A percentile compares a stretch with the other conserved stretches of the same genome.
phyloP scores from a whole-genome alignment of 208 protist genomes.

The Leishmania turanica region DNA sequence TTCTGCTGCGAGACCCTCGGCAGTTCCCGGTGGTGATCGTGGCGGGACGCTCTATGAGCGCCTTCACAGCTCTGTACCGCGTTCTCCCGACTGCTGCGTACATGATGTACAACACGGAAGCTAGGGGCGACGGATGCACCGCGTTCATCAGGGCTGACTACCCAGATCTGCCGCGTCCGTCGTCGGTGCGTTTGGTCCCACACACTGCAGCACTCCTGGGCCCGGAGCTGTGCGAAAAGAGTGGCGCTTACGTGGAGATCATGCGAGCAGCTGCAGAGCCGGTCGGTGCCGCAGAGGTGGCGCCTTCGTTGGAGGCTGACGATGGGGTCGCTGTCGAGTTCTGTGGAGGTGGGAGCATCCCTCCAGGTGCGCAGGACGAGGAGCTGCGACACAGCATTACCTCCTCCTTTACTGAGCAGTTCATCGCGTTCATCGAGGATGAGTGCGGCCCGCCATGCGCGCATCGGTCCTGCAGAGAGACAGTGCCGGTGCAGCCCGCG shows the following conservation, averaged over 20 bases:
- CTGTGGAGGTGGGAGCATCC: background rate
- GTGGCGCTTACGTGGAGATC: slow-evolving; percentile 5
- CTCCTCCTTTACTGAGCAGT: slow-evolving; percentile 10
- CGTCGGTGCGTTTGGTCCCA: slow-evolving; percentile 33
- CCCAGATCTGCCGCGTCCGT: background rate
- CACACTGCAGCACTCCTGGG: slow-evolving; percentile 16
- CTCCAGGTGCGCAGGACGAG: background rate
- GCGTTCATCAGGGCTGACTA: background rate
- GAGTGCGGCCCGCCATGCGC: background rate
- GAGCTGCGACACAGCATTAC: background rate
- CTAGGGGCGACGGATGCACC: background rate
- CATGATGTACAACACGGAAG: background rate
- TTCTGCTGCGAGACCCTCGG: slow-evolving; percentile 1
- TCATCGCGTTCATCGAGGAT: background rate
- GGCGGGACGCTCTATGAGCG: slow-evolving; percentile 15
- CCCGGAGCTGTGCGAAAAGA: slow-evolving; percentile 6
- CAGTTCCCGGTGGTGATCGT: slow-evolving; percentile 29
- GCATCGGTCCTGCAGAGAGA: background rate
- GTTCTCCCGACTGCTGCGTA: slow-evolving; percentile 9
- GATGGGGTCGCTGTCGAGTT: background rate
- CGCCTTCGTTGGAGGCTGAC: background rate
- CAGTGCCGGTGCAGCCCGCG: background rate
- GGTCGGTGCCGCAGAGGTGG: background rate
- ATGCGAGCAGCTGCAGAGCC: background rate
- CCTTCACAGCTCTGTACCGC: slow-evolving; percentile 21